phyloP scores from a whole-genome alignment of 2,329 filamentous ascomycete genomes.

The Nothomitra cinnamomea region DNA sequence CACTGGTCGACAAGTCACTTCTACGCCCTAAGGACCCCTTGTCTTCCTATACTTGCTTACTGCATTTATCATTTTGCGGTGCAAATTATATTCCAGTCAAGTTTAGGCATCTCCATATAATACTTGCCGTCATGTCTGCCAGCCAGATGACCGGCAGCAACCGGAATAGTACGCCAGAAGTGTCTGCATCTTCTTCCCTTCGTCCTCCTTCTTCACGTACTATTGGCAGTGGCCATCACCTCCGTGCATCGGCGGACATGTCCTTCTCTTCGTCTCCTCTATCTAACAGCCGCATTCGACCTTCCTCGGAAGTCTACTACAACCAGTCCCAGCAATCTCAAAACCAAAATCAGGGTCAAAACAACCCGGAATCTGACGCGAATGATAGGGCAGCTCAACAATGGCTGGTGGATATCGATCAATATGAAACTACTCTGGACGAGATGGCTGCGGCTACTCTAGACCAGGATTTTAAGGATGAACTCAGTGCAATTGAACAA shows the following conservation, averaged over 20 bases:
- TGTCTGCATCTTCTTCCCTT: slow-evolving; percentile 48
- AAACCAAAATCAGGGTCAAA: slow-evolving; percentile 35
- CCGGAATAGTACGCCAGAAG: slow-evolving; percentile 94
- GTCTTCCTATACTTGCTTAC: neutral
- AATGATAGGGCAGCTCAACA: slow-evolving; percentile 89
- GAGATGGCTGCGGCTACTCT: slow-evolving; percentile 98
- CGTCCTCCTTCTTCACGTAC: slow-evolving; percentile 67
- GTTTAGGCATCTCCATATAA: neutral
- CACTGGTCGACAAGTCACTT: neutral
- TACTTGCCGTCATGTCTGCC: slow-evolving; percentile 37
- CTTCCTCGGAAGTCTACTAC: slow-evolving; percentile 84
- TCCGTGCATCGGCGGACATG: slow-evolving; percentile 94
- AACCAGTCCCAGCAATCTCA: slow-evolving; percentile 55
- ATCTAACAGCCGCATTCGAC: slow-evolving; percentile 61
- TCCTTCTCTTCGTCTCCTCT: slow-evolving; percentile 54
- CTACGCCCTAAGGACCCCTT: neutral
- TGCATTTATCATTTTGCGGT: neutral
- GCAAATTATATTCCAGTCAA: neutral
- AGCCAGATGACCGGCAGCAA: slow-evolving; percentile 53
- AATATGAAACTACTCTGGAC: slow-evolving; percentile 95
- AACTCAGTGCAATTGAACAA: slow-evolving; percentile 95
- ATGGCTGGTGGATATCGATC: slow-evolving; percentile 97
- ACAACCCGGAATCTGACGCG: slow-evolving; percentile 58
- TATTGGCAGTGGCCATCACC: slow-evolving; percentile 62
- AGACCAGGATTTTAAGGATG: slow-evolving; percentile 98